phyloP scores from a whole-genome alignment of 768 basidiomycete genomes.

The Tubosaeta sp. region DNA sequence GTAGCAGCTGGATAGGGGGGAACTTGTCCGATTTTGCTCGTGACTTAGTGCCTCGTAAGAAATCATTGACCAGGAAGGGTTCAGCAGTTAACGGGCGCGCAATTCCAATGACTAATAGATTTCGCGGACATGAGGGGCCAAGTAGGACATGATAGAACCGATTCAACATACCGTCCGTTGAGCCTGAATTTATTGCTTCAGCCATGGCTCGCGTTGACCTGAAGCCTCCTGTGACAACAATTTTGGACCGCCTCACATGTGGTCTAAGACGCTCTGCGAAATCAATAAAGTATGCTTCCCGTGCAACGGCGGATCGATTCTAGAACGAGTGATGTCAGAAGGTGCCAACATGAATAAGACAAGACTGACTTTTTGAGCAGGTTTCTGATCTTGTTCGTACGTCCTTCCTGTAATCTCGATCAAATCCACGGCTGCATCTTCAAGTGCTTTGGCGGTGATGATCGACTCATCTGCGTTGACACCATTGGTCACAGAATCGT shows the following conservation, averaged over 20 bases:
- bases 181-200: slow-evolving; percentile 21
- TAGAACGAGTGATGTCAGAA: background rate
- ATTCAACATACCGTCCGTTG: slow-evolving; percentile 25
- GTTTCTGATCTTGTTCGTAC: slow-evolving; percentile 24
- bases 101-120: slow-evolving; percentile 25
- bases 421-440: slow-evolving; percentile 34
- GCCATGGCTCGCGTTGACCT: slow-evolving; percentile 27
- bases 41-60: slow-evolving; percentile 22
- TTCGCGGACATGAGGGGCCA: background rate
- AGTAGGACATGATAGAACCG: background rate
- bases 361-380: slow-evolving; percentile 7
- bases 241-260: slow-evolving; percentile 21
- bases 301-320: slow-evolving; percentile 9
- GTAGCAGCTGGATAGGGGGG: slow-evolving; percentile 36
- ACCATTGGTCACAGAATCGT: slow-evolving; percentile 27
- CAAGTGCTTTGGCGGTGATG: slow-evolving; percentile 29
- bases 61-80: slow-evolving; percentile 26
- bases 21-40: slow-evolving; percentile 25
- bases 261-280: slow-evolving; percentile 28
- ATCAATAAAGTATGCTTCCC: slow-evolving; percentile 30
- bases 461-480: slow-evolving; percentile 32
- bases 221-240: slow-evolving; percentile 32
- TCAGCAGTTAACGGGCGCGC: slow-evolving; percentile 30
- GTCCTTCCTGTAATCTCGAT: slow-evolving; percentile 41
- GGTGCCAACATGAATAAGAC: background rate